These are phyloP conservation scores for Monosporozyma servazzii DNA, from an alignment of 805 yeast genomes.

Conservation along the genomic window DNA sequence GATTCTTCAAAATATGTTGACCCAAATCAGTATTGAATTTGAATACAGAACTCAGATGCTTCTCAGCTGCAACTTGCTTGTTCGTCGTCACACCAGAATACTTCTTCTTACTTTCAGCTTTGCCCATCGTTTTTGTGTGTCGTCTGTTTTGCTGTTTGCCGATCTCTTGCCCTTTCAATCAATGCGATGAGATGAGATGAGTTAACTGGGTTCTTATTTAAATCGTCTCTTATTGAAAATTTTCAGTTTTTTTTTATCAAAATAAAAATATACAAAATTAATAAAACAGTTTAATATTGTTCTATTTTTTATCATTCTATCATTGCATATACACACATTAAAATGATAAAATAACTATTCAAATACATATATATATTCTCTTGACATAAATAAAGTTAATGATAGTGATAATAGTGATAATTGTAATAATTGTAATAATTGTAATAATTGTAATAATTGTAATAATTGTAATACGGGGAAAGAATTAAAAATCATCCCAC, in stretches of 20 bases:
- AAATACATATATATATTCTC: too few relatives aligned
- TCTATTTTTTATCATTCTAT: too few relatives aligned
- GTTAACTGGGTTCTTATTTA: neutral
- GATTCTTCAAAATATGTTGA: slow-evolving; percentile 93
- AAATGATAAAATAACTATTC: too few relatives aligned
- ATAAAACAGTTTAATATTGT: too few relatives aligned
- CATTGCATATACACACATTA: too few relatives aligned
- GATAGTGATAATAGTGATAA: too few relatives aligned
- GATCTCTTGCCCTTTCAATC: too few relatives aligned
- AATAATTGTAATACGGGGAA: neutral
- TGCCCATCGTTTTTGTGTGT: slow-evolving; percentile 39
- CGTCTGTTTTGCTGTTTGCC: neutral
- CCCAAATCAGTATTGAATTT: slow-evolving; percentile 95
- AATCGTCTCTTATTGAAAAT: neutral
- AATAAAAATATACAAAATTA: neutral
- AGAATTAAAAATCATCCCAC: slow-evolving; percentile 4
- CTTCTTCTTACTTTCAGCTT: slow-evolving; percentile 50
- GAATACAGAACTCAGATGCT: slow-evolving; percentile 68
- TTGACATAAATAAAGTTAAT: too few relatives aligned
- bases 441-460: neutral
- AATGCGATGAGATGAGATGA: slow-evolving; percentile 1
- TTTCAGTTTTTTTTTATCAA: neutral
- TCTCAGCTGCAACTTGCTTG: slow-evolving; percentile 57
- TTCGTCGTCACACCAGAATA: slow-evolving; percentile 43
- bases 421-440: neutral